These are phyloP conservation scores for Mollisia scopiformis DNA, from an alignment of 2,329 filamentous ascomycete species.

Conservation along the genomic window DNA sequence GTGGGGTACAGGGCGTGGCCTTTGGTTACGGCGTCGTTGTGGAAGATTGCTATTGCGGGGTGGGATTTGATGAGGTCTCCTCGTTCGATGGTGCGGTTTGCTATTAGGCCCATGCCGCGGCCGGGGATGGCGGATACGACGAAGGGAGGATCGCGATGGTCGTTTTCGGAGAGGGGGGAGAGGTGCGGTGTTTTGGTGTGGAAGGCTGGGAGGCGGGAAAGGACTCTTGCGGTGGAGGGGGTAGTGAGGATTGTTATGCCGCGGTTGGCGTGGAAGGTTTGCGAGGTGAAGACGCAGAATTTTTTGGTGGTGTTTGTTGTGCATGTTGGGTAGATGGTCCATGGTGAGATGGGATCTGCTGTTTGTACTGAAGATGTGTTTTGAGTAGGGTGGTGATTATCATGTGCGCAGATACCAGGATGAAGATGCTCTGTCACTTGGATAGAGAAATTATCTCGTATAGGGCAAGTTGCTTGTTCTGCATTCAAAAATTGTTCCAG, in stretches of 20 bases:
- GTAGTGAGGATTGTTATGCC: slow-evolving; percentile 24
- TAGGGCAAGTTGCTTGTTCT: neutral
- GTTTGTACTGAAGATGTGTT: neutral
- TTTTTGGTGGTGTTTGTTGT: neutral
- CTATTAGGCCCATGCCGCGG: slow-evolving; percentile 24
- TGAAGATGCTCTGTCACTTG: neutral
- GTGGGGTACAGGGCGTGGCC: slow-evolving; percentile 2
- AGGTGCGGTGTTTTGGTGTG: neutral
- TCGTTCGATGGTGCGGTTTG: slow-evolving; percentile 21
- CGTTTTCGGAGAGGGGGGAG: neutral
- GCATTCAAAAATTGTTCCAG: neutral
- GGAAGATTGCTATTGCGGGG: slow-evolving; percentile 20
- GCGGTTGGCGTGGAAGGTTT: slow-evolving; percentile 10
- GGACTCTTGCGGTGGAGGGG: slow-evolving; percentile 17
- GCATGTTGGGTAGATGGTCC: slow-evolving; percentile 14
- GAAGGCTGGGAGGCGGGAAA: slow-evolving; percentile 15
- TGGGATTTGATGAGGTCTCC: slow-evolving; percentile 24
- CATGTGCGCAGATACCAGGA: neutral
- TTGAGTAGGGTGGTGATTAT: neutral
- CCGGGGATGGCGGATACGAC: slow-evolving; percentile 15
- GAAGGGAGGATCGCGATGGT: slow-evolving; percentile 11
- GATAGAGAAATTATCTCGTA: neutral
- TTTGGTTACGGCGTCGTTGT: slow-evolving; percentile 18
- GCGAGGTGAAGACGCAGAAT: slow-evolving; percentile 19
- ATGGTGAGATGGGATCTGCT: neutral